phyloP scores from a whole-genome alignment of 2,329 filamentous ascomycete species.

The Conoideocrella luteorostrata region DNA sequence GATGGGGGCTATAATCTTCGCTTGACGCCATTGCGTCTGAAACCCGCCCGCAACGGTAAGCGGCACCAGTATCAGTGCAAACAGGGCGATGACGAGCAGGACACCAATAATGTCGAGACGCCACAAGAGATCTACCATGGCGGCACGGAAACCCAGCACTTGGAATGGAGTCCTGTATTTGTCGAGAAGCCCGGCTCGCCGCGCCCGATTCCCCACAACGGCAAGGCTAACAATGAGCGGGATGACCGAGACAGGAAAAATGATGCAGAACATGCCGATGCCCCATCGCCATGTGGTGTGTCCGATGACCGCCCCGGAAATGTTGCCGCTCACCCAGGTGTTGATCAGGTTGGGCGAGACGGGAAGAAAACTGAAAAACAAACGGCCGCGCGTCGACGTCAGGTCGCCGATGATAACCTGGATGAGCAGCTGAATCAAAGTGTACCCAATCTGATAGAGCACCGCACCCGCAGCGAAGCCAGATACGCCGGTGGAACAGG shows the following conservation, averaged over 20 bases:
- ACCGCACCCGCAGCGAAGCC: slow-evolving; percentile 52
- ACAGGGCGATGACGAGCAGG: slow-evolving; percentile 38
- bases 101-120: slow-evolving; percentile 39
- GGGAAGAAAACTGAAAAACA: slow-evolving; percentile 60
- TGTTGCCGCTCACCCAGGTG: slow-evolving; percentile 57
- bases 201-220: slow-evolving; percentile 45
- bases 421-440: slow-evolving; percentile 52
- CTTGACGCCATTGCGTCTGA: slow-evolving; percentile 28
- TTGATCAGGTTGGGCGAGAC: slow-evolving; percentile 56
- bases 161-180: slow-evolving; percentile 27
- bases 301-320: slow-evolving; percentile 42
- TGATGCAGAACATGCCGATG: slow-evolving; percentile 58
- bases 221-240: slow-evolving; percentile 49
- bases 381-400: slow-evolving; percentile 54
- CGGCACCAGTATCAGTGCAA: slow-evolving; percentile 39
- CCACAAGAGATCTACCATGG: slow-evolving; percentile 38
- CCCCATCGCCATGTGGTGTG: slow-evolving; percentile 54
- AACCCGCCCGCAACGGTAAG: slow-evolving; percentile 40
- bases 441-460: slow-evolving; percentile 59
- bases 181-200: slow-evolving; percentile 39
- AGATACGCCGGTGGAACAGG: slow-evolving; percentile 39
- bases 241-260: slow-evolving; percentile 51
- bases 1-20: slow-evolving; percentile 36
- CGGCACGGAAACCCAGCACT: slow-evolving; percentile 23
- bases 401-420: slow-evolving; percentile 60